Evolutionary conservation across 768 basidiomycete species (phyloP).

Genomic region (Russula sp.): DNA sequence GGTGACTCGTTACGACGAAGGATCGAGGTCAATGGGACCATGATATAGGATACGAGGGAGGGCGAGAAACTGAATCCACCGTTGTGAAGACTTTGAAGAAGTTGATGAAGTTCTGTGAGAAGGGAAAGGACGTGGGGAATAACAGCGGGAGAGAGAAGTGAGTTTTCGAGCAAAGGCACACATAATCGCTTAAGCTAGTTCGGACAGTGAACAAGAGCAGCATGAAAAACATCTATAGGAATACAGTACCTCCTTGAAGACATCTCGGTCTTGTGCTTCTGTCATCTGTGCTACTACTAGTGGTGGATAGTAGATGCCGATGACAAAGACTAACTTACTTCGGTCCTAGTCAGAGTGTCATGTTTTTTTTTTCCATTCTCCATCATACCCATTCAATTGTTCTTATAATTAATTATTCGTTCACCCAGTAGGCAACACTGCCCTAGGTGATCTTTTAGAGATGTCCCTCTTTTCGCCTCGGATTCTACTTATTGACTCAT

Average conservation of each 20-base stretch:
- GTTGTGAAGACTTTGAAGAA: conserved; percentile 41
- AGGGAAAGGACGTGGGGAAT: conserved; percentile 44
- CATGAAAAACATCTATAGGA: background rate
- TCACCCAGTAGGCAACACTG: background rate
- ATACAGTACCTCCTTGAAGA: conserved; percentile 20
- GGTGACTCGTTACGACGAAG: conserved; percentile 67
- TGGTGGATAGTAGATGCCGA: background rate
- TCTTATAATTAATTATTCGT: background rate
- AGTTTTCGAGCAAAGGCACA: conserved; percentile 71
- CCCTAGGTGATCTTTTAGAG: conserved; percentile 4
- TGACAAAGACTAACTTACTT: background rate
- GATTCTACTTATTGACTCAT: conserved; percentile 73
- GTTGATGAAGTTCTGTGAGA: conserved; percentile 47
- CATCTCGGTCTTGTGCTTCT: background rate
- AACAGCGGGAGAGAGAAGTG: conserved; percentile 53
- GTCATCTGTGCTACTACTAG: conserved; percentile 7
- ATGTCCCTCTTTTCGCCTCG: conserved; percentile 37
- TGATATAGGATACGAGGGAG: conserved; percentile 72
- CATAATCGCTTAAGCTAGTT: conserved; percentile 61
- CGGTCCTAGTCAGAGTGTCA: no score
- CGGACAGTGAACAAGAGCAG: background rate
- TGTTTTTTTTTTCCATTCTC: no score
- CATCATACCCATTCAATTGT: no score
- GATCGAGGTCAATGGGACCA: conserved; percentile 83
- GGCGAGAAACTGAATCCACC: conserved; percentile 40